A percentile compares a stretch with the other conserved stretches of the same genome.
These are phyloP conservation scores for Aspergillus sp. DNA, from an alignment of 2,329 filamentous ascomycete species.

Conservation along the genomic window DNA sequence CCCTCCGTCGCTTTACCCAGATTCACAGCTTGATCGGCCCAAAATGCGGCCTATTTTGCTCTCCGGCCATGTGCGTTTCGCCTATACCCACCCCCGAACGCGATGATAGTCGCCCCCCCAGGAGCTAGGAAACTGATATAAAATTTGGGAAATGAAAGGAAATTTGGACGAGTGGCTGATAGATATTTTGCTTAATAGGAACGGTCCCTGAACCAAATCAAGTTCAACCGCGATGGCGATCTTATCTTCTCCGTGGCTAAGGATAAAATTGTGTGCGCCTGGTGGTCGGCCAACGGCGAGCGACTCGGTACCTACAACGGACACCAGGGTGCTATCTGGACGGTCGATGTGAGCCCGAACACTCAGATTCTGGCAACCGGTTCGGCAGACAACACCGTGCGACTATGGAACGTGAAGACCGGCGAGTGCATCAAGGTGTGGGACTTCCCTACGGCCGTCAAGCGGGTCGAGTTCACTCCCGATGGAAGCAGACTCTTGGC, in stretches of 20 bases:
- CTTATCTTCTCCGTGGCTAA: slow-evolving; percentile 94
- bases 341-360: slow-evolving; percentile 92
- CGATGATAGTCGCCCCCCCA: neutral
- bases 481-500: slow-evolving; percentile 88
- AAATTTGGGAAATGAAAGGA: neutral
- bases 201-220: slow-evolving; percentile 93
- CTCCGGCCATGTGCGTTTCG: slow-evolving; percentile 74
- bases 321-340: slow-evolving; percentile 98
- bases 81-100: slow-evolving; percentile 11
- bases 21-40: slow-evolving; percentile 34
- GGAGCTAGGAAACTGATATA: neutral
- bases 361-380: slow-evolving; percentile 90
- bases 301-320: slow-evolving; percentile 94
- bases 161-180: slow-evolving; percentile 7
- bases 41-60: slow-evolving; percentile 96
- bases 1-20: slow-evolving; percentile 20
- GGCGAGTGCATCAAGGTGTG: slow-evolving; percentile 94
- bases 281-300: slow-evolving; percentile 98
- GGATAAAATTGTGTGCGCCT: slow-evolving; percentile 94
- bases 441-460: slow-evolving; percentile 96
- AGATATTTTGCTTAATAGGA: slow-evolving; percentile 54
- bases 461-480: slow-evolving; percentile 95
- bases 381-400: slow-evolving; percentile 96
- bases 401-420: slow-evolving; percentile 92
- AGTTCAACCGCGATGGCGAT: slow-evolving; percentile 94